A percentile compares a stretch with the other conserved stretches of the same genome.
Conservation (phyloP, 768 basidiomycete genomes). For the Tylopilus subfusipes region DNA sequence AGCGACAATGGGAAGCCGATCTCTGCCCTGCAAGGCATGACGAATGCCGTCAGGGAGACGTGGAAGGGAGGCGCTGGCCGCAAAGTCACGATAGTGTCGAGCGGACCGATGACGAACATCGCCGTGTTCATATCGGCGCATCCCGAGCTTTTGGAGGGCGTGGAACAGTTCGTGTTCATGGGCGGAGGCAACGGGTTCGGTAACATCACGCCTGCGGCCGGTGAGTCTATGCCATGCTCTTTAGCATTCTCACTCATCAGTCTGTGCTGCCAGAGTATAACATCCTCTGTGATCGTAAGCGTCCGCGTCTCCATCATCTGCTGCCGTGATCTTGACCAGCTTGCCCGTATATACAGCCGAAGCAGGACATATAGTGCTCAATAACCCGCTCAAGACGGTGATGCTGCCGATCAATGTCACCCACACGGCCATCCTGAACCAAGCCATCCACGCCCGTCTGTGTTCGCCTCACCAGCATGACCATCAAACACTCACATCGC, state of each 20-base stretch:
- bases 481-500: slow-evolving; percentile 5
- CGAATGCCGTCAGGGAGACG: slow-evolving; percentile 44
- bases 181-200: slow-evolving; percentile 87
- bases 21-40: slow-evolving; percentile 70
- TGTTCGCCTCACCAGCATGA: slow-evolving; percentile 42
- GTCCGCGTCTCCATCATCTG: background rate
- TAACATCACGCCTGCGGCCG: slow-evolving; percentile 74
- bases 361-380: slow-evolving; percentile 76
- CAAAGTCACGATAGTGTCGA: slow-evolving; percentile 68
- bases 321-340: background rate
- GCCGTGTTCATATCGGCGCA: slow-evolving; percentile 61
- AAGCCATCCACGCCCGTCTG: slow-evolving; percentile 48
- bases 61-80: slow-evolving; percentile 59
- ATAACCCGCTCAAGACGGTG: slow-evolving; percentile 59
- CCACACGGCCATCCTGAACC: slow-evolving; percentile 76
- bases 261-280: slow-evolving; percentile 59
- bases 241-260: background rate
- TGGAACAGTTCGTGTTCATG: slow-evolving; percentile 67
- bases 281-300: slow-evolving; percentile 76
- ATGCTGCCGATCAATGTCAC: slow-evolving; percentile 91
- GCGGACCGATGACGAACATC: slow-evolving; percentile 84
- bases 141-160: slow-evolving; percentile 47
- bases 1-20: slow-evolving; percentile 40
- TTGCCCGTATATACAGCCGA: slow-evolving; percentile 49
- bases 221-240: slow-evolving; percentile 28